phyloP scores from a whole-genome alignment of 1,139 yeast genomes.

The Yamadazyma songkhlaensis region DNA sequence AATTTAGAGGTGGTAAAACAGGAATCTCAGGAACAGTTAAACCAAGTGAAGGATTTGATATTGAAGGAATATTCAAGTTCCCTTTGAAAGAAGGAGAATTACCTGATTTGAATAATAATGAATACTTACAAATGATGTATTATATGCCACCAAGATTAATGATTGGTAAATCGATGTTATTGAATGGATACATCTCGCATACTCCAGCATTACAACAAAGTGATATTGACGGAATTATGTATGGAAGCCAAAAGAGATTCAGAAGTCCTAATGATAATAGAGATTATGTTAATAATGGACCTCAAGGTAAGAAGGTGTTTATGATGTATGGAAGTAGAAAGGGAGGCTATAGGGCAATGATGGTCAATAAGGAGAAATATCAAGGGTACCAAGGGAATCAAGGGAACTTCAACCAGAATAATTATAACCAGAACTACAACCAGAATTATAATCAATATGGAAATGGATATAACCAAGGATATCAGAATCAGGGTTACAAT shows the following conservation, averaged over 20 bases:
- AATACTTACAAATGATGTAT: slow-evolving; percentile 58
- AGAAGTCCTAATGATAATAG: slow-evolving; percentile 32
- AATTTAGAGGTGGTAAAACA: slow-evolving; percentile 46
- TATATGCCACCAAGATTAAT: slow-evolving; percentile 48
- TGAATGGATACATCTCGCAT: slow-evolving; percentile 75
- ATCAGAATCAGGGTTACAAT: slow-evolving; percentile 7
- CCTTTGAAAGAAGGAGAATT: slow-evolving; percentile 61
- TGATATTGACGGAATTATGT: slow-evolving; percentile 63
- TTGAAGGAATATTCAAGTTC: slow-evolving; percentile 47
- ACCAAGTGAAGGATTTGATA: slow-evolving; percentile 42
- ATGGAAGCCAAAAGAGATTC: slow-evolving; percentile 34
- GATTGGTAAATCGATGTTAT: slow-evolving; percentile 72
- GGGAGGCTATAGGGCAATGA: slow-evolving; percentile 42
- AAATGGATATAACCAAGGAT: slow-evolving; percentile 10
- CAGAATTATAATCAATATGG: slow-evolving; percentile 8
- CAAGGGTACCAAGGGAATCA: neutral
- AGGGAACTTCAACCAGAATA: slow-evolving; percentile 5
- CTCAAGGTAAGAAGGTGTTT: slow-evolving; percentile 34
- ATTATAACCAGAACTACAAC: slow-evolving; percentile 9
- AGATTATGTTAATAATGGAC: slow-evolving; percentile 42
- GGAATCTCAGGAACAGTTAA: slow-evolving; percentile 69
- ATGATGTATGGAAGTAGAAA: slow-evolving; percentile 34
- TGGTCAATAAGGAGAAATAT: slow-evolving; percentile 8
- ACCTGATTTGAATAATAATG: slow-evolving; percentile 55
- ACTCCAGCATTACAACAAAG: slow-evolving; percentile 59